phyloP scores from a whole-genome alignment of 2,329 filamentous ascomycete genomes.

The Fusarium sp. region DNA sequence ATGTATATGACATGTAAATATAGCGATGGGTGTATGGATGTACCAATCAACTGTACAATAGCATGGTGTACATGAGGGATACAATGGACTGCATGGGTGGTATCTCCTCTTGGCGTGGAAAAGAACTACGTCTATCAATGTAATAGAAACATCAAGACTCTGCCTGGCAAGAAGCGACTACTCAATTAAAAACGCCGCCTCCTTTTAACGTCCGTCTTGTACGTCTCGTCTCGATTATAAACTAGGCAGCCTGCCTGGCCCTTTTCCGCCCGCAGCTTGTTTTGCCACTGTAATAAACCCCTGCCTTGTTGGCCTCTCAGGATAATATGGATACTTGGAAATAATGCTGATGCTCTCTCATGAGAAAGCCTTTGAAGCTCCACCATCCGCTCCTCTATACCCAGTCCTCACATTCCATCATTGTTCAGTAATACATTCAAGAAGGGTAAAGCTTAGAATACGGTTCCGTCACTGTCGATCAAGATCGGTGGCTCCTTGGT shows the following conservation, averaged over 20 bases:
- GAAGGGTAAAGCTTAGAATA: conserved; percentile 69
- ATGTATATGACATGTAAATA: conserved; percentile 30
- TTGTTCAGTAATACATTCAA: conserved; percentile 36
- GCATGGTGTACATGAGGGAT: no score
- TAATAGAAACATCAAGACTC: conserved; percentile 21
- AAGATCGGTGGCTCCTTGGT: conserved; percentile 97
- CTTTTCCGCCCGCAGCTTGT: conserved; percentile 30
- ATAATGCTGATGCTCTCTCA: conserved; percentile 36
- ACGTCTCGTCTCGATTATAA: conserved; percentile 38
- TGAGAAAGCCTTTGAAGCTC: conserved; percentile 23
- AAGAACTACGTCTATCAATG: conserved; percentile 28
- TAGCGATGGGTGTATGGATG: conserved; percentile 11
- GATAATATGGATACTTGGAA: conserved; percentile 31
- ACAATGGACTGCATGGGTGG: not conserved
- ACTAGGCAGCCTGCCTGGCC: conserved; percentile 34
- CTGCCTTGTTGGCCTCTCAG: conserved; percentile 15
- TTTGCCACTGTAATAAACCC: conserved; percentile 27
- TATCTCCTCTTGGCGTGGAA: conserved; percentile 15
- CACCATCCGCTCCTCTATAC: conserved; percentile 22
- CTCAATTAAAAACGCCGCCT: conserved; percentile 16
- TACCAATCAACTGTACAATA: no score
- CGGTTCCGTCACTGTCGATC: conserved; percentile 94
- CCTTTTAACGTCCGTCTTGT: conserved; percentile 33
- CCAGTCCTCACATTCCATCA: conserved; percentile 34
- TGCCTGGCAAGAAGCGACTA: not conserved